Conservation (phyloP, 78 protist species). For the Neovahlkampfia damariscottae region DNA sequence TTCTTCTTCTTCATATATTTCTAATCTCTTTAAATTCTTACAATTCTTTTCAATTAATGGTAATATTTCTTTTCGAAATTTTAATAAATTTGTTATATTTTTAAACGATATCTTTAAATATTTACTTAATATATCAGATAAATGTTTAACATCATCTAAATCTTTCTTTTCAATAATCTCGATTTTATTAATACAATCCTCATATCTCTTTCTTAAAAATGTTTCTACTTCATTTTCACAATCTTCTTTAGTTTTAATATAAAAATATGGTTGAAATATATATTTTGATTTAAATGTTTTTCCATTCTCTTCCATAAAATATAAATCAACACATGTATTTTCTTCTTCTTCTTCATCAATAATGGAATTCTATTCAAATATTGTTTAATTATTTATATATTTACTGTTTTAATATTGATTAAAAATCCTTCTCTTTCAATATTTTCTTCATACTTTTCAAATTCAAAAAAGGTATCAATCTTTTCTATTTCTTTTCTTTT, state of each 20-base stretch:
- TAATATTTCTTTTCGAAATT: not conserved
- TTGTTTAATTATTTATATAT: too few species aligned
- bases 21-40: constrained; percentile 3
- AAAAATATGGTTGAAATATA: constrained; percentile 55
- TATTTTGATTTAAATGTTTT: constrained; percentile 44
- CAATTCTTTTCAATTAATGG: not conserved
- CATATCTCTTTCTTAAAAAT: constrained; percentile 29
- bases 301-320: constrained; percentile 38
- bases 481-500: too few species aligned
- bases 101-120: not conserved
- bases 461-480: too few species aligned
- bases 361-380: too few species aligned
- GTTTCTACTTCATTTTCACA: constrained; percentile 49
- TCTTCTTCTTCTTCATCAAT: not conserved
- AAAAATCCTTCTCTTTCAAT: too few species aligned
- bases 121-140: not conserved
- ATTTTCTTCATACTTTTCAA: too few species aligned
- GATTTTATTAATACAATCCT: constrained; percentile 20
- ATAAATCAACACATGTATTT: not conserved
- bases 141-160: constrained; percentile 46
- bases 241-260: constrained; percentile 27
- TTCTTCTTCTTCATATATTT: not conserved
- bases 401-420: too few species aligned
- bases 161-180: constrained; percentile 59
- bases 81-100: not conserved